Evolutionary conservation across 345 rosid species (phyloP).

Genomic region (Ricinus communis): DNA sequence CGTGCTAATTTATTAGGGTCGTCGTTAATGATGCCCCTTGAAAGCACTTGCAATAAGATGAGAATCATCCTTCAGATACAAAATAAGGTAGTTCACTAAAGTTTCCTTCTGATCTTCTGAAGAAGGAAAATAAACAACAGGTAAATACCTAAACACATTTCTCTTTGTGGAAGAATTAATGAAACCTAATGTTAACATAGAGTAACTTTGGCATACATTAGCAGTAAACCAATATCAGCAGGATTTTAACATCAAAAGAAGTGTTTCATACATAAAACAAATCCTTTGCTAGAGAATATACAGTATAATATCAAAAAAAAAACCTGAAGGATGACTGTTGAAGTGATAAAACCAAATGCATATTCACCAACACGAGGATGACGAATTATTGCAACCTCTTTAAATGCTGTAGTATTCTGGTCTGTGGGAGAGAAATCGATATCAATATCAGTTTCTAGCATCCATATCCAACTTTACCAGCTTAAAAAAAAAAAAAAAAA

Average conservation of each 20-base stretch:
- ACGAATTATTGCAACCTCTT: conserved; percentile 91
- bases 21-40: not conserved
- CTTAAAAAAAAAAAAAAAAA: conserved; percentile 5
- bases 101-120: not conserved
- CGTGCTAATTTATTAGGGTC: no score
- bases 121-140: no score
- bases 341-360: conserved; percentile 93
- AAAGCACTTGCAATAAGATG: not conserved
- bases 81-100: no score
- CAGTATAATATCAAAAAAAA: conserved; percentile 2
- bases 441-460: conserved; percentile 13
- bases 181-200: no score
- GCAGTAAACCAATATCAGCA: not conserved
- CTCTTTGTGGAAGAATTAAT: no score
- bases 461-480: not conserved
- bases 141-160: no score
- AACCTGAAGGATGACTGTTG: conserved; percentile 85
- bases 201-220: no score
- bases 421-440: conserved; percentile 41
- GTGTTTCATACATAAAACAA: not conserved
- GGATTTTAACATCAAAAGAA: not conserved
- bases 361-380: conserved; percentile 97
- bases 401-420: conserved; percentile 91
- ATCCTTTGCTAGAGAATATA: not conserved
- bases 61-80: not conserved